phyloP scores from a whole-genome alignment of 1,284 basidiomycete genomes.

The Vanrija sp. region DNA sequence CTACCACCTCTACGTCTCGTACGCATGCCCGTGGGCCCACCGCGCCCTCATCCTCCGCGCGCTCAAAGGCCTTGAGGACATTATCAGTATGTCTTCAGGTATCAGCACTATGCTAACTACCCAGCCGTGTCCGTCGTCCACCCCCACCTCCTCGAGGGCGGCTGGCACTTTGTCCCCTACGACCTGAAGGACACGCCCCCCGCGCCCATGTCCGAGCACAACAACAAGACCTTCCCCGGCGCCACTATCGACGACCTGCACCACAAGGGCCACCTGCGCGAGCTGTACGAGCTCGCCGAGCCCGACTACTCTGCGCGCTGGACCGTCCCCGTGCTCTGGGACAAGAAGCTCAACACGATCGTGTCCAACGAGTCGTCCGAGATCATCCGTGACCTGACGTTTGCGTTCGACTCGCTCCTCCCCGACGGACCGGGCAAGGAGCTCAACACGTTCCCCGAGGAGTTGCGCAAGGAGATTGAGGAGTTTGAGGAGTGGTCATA shows the following conservation, averaged over 20 bases:
- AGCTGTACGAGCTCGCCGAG: conserved; percentile 77
- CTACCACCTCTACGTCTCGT: conserved; percentile 84
- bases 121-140: conserved; percentile 77
- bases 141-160: conserved; percentile 73
- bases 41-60: conserved; percentile 81
- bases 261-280: conserved; percentile 62
- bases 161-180: conserved; percentile 77
- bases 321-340: conserved; percentile 93
- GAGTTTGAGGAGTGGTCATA: conserved; percentile 84
- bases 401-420: conserved; percentile 68
- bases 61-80: conserved; percentile 84
- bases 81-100: conserved; percentile 60
- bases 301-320: conserved; percentile 65
- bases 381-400: conserved; percentile 89
- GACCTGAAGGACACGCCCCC: conserved; percentile 25
- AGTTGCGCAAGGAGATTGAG: conserved; percentile 73
- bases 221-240: conserved; percentile 61
- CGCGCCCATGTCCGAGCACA: conserved; percentile 31
- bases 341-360: conserved; percentile 81
- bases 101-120: background rate
- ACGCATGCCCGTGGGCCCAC: conserved; percentile 86
- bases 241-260: conserved; percentile 70
- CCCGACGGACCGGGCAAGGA: conserved; percentile 60
- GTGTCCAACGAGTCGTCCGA: conserved; percentile 95
- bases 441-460: conserved; percentile 73